Percentiles rank a stretch among this genome's conserved stretches.
These are phyloP conservation scores for Corylus americana DNA, from an alignment of 306 rosid genomes.

Conservation along the genomic window DNA sequence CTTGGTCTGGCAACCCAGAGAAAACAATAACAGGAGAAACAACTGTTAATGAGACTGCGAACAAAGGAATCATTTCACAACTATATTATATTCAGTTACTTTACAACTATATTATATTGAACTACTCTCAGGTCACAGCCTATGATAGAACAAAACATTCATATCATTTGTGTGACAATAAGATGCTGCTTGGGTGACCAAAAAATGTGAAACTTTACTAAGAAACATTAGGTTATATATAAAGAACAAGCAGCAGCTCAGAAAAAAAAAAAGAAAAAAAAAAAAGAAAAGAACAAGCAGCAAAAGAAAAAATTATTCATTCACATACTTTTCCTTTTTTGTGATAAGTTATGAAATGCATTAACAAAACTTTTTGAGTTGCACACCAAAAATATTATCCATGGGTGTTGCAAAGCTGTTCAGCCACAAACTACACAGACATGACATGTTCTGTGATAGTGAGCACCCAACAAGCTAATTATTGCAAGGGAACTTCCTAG, in stretches of 20 bases:
- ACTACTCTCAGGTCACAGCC: background rate
- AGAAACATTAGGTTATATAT: background rate
- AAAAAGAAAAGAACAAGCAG: too few species aligned
- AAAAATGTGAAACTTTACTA: background rate
- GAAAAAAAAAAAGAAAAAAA: too few species aligned
- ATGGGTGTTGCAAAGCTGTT: background rate
- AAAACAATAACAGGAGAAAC: constrained; percentile 1
- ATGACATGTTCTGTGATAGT: background rate
- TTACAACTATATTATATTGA: background rate
- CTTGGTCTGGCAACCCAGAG: background rate
- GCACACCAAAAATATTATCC: background rate
- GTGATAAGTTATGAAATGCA: background rate
- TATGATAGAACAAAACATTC: background rate
- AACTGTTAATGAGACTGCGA: background rate
- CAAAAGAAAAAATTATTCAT: background rate
- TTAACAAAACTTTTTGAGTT: background rate
- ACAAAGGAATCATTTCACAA: background rate
- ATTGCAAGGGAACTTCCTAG: background rate
- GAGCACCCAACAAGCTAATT: background rate
- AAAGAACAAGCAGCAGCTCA: too few species aligned
- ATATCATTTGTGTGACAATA: too few species aligned
- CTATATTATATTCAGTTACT: background rate
- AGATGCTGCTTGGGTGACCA: background rate
- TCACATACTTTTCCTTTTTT: too few species aligned
- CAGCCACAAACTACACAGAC: background rate